Conservation (phyloP, 2,329 filamentous ascomycete genomes). For the Talaromyces verruculosus region DNA sequence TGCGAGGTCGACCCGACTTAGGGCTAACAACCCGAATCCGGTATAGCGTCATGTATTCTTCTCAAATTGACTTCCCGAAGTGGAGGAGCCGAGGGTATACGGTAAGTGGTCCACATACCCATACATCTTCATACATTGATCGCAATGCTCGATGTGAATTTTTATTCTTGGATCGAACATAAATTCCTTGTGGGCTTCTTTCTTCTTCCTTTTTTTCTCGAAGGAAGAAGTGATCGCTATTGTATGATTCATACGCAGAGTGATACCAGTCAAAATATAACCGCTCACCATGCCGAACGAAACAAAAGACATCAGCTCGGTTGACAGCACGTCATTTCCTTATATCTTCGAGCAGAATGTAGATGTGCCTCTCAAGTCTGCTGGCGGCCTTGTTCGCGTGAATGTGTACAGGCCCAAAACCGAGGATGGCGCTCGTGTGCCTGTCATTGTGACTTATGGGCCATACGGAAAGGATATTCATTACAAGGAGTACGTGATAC, state of each 20-base stretch:
- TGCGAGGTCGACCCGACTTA: not conserved
- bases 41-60: not conserved
- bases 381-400: slow-evolving; percentile 46
- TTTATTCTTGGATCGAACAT: too few species aligned
- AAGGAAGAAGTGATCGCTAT: not conserved
- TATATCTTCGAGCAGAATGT: slow-evolving; percentile 56
- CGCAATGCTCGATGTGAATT: not conserved
- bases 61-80: slow-evolving; percentile 9
- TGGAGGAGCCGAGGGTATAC: slow-evolving; percentile 6
- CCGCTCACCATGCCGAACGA: slow-evolving; percentile 17
- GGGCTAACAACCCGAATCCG: not conserved
- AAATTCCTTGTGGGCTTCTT: not conserved
- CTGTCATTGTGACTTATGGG: slow-evolving; percentile 69
- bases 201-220: too few species aligned
- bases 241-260: not conserved
- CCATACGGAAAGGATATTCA: slow-evolving; percentile 73
- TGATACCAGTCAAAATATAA: not conserved
- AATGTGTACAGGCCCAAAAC: slow-evolving; percentile 54
- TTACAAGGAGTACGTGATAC: slow-evolving; percentile 49
- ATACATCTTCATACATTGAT: not conserved
- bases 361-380: slow-evolving; percentile 38
- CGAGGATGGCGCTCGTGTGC: slow-evolving; percentile 37
- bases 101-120: not conserved
- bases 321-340: slow-evolving; percentile 35
- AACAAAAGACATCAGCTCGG: slow-evolving; percentile 36